phyloP scores from a whole-genome alignment of 306 rosid genomes.

The Hippophae rhamnoides region DNA sequence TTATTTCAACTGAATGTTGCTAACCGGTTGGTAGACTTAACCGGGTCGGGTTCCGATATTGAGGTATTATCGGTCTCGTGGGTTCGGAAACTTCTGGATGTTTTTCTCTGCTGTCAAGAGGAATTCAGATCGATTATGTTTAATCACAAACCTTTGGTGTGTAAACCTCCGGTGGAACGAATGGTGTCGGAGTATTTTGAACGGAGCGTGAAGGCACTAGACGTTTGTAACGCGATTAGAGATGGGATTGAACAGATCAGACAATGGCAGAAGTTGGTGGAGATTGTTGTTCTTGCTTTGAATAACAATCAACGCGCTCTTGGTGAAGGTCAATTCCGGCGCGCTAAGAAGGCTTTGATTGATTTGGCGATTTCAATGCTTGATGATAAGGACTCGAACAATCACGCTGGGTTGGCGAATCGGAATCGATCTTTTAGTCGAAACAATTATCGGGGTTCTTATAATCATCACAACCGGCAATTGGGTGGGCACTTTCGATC shows the following conservation, averaged over 20 bases:
- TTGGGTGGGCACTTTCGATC: conserved; percentile 61
- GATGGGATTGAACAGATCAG: conserved; percentile 80
- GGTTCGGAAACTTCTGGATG: conserved; percentile 62
- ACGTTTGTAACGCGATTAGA: conserved; percentile 76
- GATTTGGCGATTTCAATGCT: conserved; percentile 78
- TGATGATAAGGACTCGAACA: conserved; percentile 64
- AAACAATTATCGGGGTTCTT: conserved; percentile 14
- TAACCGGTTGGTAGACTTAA: conserved; percentile 36
- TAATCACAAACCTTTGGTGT: conserved; percentile 17
- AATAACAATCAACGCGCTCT: conserved; percentile 34
- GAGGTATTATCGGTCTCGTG: conserved; percentile 60
- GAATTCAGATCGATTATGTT: conserved; percentile 49
- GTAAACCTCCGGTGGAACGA: conserved; percentile 49
- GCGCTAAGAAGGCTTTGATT: conserved; percentile 72
- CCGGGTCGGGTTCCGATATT: conserved; percentile 2
- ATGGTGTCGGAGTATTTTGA: conserved; percentile 62
- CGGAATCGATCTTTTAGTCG: conserved; percentile 85
- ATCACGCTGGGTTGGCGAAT: conserved; percentile 21
- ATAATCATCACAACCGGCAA: conserved; percentile 31
- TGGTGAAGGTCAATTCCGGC: conserved; percentile 79
- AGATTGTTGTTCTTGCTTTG: conserved; percentile 64
- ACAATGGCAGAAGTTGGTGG: conserved; percentile 66
- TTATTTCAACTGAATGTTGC: conserved; percentile 52
- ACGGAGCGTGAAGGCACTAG: conserved; percentile 72
- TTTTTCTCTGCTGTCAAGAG: conserved; percentile 53